phyloP scores from a whole-genome alignment of 306 rosid genomes.

The Glycine soja region DNA sequence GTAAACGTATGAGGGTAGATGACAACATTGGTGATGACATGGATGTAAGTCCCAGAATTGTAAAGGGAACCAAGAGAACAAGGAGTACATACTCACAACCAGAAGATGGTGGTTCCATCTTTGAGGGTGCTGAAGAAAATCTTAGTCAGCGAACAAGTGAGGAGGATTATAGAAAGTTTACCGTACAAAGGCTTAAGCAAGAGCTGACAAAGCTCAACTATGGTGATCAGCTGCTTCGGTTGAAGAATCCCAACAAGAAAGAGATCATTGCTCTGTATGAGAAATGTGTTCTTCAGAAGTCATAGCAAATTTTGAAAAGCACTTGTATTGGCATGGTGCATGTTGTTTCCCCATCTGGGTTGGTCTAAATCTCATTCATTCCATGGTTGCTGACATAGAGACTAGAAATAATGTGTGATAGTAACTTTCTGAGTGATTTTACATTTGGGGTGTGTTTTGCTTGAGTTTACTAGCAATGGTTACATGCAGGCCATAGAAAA shows the following conservation, averaged over 20 bases:
- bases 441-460: constrained; percentile 30
- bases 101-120: constrained; percentile 92
- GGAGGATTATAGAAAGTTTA: constrained; percentile 84
- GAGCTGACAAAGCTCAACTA: constrained; percentile 87
- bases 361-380: constrained; percentile 31
- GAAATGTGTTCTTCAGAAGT: constrained; percentile 67
- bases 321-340: constrained; percentile 46
- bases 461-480: constrained; percentile 38
- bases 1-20: constrained; percentile 78
- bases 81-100: constrained; percentile 68
- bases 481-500: constrained; percentile 27
- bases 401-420: constrained; percentile 37
- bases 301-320: constrained; percentile 53
- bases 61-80: constrained; percentile 68
- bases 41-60: constrained; percentile 68
- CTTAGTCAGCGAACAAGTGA: constrained; percentile 70
- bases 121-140: constrained; percentile 74
- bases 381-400: constrained; percentile 30
- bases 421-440: constrained; percentile 14
- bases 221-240: no score
- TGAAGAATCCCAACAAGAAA: no score
- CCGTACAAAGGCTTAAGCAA: constrained; percentile 84
- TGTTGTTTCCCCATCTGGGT: constrained; percentile 35
- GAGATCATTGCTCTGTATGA: no score
- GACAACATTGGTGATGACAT: constrained; percentile 75